Conservation (phyloP, 495 filamentous ascomycete species). For the Apodospora peruviana region DNA sequence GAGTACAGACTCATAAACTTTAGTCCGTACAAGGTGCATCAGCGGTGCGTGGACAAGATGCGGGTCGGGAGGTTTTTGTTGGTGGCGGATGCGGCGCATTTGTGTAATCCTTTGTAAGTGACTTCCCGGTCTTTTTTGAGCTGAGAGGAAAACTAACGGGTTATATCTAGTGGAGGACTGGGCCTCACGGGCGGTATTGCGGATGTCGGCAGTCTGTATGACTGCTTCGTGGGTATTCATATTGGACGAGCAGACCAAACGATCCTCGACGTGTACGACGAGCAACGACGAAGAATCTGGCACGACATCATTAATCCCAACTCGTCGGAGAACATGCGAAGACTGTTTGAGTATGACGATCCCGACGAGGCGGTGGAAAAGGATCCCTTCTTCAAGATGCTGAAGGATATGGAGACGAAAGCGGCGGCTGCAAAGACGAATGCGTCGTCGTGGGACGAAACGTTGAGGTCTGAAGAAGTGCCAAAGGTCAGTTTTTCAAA, state of each 20-base stretch:
- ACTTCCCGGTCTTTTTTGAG: conserved; percentile 12
- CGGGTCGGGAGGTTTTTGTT: conserved; percentile 45
- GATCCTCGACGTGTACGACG: conserved; percentile 48
- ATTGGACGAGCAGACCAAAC: conserved; percentile 36
- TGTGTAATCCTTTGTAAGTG: conserved; percentile 40
- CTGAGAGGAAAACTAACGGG: neutral
- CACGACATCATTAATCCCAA: conserved; percentile 43
- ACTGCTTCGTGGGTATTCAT: conserved; percentile 44
- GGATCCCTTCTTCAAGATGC: conserved; percentile 36
- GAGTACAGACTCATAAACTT: conserved; percentile 45
- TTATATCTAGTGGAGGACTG: conserved; percentile 33
- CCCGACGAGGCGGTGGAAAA: conserved; percentile 28
- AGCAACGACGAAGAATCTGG: conserved; percentile 42
- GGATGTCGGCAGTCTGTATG: conserved; percentile 46
- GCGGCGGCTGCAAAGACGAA: neutral
- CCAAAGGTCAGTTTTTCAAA: neutral
- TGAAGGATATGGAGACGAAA: conserved; percentile 22
- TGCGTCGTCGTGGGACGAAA: neutral
- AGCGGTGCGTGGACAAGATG: conserved; percentile 45
- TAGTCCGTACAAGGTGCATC: conserved; percentile 50
- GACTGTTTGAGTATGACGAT: conserved; percentile 20
- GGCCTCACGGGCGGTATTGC: conserved; percentile 50
- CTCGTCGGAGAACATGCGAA: conserved; percentile 39
- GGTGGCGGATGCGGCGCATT: conserved; percentile 55
- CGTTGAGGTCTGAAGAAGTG: neutral